These are phyloP conservation scores for Colletotrichum musicola DNA, from an alignment of 2,329 filamentous ascomycete genomes.

Conservation along the genomic window DNA sequence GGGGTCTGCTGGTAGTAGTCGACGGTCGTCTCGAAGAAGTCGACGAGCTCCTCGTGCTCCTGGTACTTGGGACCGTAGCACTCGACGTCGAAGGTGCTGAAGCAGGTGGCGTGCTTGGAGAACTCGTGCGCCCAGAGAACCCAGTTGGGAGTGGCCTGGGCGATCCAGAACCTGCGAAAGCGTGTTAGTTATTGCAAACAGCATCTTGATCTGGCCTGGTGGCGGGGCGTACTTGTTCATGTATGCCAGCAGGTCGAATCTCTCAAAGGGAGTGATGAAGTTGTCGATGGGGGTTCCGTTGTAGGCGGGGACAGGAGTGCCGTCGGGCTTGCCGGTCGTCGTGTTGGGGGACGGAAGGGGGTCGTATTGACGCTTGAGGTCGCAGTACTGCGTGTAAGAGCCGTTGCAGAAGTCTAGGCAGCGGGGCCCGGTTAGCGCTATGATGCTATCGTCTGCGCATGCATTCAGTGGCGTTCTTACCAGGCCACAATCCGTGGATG, in stretches of 20 bases:
- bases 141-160: constrained; percentile 66
- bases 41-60: constrained; percentile 69
- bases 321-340: constrained; percentile 67
- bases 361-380: constrained; percentile 74
- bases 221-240: constrained; percentile 67
- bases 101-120: constrained; percentile 77
- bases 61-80: constrained; percentile 73
- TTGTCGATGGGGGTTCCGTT: constrained; percentile 68
- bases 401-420: constrained; percentile 59
- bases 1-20: constrained; percentile 69
- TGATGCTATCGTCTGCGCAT: not conserved
- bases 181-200: constrained; percentile 22
- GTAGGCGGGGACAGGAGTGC: constrained; percentile 68
- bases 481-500: constrained; percentile 71
- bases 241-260: constrained; percentile 70
- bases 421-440: not conserved
- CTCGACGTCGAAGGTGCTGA: constrained; percentile 72
- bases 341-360: constrained; percentile 72
- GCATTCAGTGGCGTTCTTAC: constrained; percentile 41
- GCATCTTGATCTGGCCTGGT: not conserved
- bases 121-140: constrained; percentile 78
- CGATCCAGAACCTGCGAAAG: constrained; percentile 65
- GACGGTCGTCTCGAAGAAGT: constrained; percentile 73
- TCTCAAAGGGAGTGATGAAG: constrained; percentile 70
- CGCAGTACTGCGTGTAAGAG: constrained; percentile 76